Evolutionary conservation across 345 rosid species (phyloP), one percentile per base, ranked within the genome.

Genomic region (Noccaea caerulescens): DNA sequence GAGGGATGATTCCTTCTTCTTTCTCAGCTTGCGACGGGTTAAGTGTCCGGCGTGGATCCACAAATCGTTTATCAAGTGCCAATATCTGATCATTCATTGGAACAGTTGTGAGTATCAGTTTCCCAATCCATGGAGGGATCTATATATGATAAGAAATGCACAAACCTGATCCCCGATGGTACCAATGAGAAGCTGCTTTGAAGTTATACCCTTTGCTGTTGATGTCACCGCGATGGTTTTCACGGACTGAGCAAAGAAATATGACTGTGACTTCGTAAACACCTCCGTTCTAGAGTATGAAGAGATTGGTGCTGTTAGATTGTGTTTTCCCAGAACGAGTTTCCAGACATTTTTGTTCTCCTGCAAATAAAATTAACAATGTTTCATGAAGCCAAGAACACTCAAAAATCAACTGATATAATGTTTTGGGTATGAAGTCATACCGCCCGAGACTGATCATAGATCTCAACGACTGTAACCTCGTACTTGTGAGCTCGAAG

Each of bases 361-460:
- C 99, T 95, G 92, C 69, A 25, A 38, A 79, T 58, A 23, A 47
- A 23, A 75, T 55, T 58, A 25, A 75, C 60, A 62, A 23, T 2
- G 61, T 46, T 63, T 38, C 11, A 63, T 32, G 23, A 23, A 10
- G 38, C 14, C 5, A 49, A 81, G 16, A 49, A 76, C 63, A 65
- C 49, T 33, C 56, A 27, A 4, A 27, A 4, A 56, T 53, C 42
- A 67, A 68, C 52, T 50, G 4, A 25, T 37, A 9, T 10, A n/a
- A 36, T 52, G 42, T 51, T 44, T 16, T n/a, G 63, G 47, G 16
- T 58, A 44, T 39, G 14, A 58, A 50, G 47, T 10, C 89, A 58
- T 92, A 95, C 99, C 77, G 99, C 99, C 38, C 99, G 88, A 52
- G 98, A 95, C 74, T 92, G 98, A 72, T 95, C 98, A 80, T 88